Percentiles rank a stretch among this genome's conserved stretches.
Conservation (phyloP, 371 early-diverging fungal genomes). For the Apophysomyces ossiformis region DNA sequence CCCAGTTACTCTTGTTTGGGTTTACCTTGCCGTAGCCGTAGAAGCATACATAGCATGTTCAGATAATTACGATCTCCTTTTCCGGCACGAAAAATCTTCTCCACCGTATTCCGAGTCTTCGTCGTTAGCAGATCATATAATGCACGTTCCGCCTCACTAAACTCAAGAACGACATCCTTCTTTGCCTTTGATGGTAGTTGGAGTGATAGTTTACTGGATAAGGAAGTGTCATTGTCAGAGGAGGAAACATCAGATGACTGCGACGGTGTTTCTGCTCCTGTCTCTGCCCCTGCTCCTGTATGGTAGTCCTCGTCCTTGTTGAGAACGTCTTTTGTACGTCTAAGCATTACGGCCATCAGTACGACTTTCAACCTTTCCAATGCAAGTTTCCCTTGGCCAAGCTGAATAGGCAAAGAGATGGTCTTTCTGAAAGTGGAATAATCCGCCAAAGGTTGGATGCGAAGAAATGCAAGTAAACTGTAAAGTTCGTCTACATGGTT, state of each 20-base stretch:
- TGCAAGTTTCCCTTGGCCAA: slow-evolving; percentile 34
- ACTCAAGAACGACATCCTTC: slow-evolving; percentile 50
- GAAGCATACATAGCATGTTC: slow-evolving; percentile 58
- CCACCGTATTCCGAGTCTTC: slow-evolving; percentile 49
- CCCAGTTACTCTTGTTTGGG: not conserved
- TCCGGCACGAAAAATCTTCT: slow-evolving; percentile 40
- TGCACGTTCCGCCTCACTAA: slow-evolving; percentile 60
- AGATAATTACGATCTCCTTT: slow-evolving; percentile 58
- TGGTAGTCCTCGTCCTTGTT: slow-evolving; percentile 10
- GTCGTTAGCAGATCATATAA: slow-evolving; percentile 65
- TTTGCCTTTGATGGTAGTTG: slow-evolving; percentile 65
- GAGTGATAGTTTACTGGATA: slow-evolving; percentile 49
- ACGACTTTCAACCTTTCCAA: slow-evolving; percentile 65
- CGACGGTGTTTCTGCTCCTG: slow-evolving; percentile 5
- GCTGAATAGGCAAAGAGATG: slow-evolving; percentile 57
- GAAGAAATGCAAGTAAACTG: slow-evolving; percentile 82
- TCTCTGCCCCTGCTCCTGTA: slow-evolving; percentile 5
- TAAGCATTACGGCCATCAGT: slow-evolving; percentile 70
- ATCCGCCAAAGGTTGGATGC: slow-evolving; percentile 65
- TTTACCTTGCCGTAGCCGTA: slow-evolving; percentile 60
- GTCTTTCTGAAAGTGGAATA: slow-evolving; percentile 57
- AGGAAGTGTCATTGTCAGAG: slow-evolving; percentile 10
- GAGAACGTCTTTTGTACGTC: slow-evolving; percentile 68
- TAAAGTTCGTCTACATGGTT: slow-evolving; percentile 90
- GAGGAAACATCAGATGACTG: slow-evolving; percentile 9